A percentile compares a stretch with the other conserved stretches of the same genome.
These are phyloP conservation scores for Candida glaebosa DNA, from an alignment of 805 yeast species.

Conservation along the genomic window DNA sequence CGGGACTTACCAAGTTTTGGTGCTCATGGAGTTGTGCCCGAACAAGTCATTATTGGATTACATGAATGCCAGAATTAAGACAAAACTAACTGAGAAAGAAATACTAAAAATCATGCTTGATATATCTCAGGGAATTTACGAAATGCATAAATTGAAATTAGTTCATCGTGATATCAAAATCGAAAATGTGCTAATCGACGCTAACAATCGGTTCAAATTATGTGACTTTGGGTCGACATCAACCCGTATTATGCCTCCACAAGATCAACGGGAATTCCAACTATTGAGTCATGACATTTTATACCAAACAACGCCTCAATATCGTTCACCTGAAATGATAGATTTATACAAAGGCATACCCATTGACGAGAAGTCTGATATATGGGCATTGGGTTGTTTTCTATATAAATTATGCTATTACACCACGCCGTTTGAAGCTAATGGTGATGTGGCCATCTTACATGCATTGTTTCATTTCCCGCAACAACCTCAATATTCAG, in stretches of 20 bases:
- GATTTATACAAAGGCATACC: conserved; percentile 81
- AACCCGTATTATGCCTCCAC: conserved; percentile 66
- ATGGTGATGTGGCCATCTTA: conserved; percentile 79
- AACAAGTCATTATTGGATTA: conserved; percentile 82
- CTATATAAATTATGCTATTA: conserved; percentile 87
- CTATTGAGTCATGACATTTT: conserved; percentile 79
- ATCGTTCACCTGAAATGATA: conserved; percentile 94
- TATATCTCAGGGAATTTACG: conserved; percentile 71
- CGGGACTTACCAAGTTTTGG: conserved; percentile 74
- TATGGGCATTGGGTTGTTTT: conserved; percentile 96
- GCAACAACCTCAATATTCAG: conserved; percentile 61
- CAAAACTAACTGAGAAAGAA: conserved; percentile 73
- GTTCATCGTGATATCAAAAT: conserved; percentile 93
- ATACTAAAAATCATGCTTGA: conserved; percentile 82
- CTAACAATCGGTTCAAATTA: conserved; percentile 65
- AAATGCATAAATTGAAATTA: conserved; percentile 78
- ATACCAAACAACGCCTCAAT: conserved; percentile 93
- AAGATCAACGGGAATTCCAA: conserved; percentile 68
- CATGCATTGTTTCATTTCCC: conserved; percentile 83
- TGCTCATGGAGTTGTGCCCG: conserved; percentile 91
- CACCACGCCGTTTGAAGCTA: conserved; percentile 92
- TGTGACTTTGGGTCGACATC: conserved; percentile 94
- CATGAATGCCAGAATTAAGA: conserved; percentile 81
- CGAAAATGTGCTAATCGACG: conserved; percentile 85
- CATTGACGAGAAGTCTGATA: conserved; percentile 87